Evolutionary conservation across 2,329 filamentous ascomycete genomes (phyloP).

Genomic region (Pyrenochaeta sp.): DNA sequence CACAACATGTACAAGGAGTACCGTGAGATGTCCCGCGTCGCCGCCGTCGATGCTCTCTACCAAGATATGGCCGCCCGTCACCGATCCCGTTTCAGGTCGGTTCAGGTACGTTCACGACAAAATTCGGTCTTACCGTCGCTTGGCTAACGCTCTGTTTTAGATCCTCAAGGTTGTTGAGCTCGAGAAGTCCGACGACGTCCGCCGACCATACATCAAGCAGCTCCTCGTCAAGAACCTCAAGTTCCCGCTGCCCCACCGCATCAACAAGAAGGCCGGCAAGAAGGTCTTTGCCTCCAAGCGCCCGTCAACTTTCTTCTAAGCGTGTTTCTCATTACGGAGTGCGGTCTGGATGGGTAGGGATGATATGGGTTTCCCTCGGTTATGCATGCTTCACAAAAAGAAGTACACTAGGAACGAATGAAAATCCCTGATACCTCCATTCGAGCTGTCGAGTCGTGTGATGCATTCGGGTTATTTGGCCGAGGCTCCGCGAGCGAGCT

Average conservation of each 20-base stretch:
- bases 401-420: conserved; percentile 55
- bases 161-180: conserved; percentile 98
- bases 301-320: conserved; percentile 97
- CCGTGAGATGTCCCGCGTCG: conserved; percentile 96
- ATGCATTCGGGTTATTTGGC: conserved; percentile 23
- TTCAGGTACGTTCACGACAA: conserved; percentile 76
- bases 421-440: conserved; percentile 52
- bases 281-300: conserved; percentile 94
- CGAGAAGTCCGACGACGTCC: conserved; percentile 92
- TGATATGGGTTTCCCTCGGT: conserved; percentile 51
- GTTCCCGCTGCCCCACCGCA: conserved; percentile 98
- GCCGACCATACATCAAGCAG: conserved; percentile 99
- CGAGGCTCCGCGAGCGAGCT: conserved; percentile 6
- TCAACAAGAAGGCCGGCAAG: conserved; percentile 81
- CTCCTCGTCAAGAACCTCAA: conserved; percentile 92
- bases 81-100: conserved; percentile 96
- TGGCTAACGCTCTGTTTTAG: conserved; percentile 57
- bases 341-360: conserved; percentile 50
- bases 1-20: conserved; percentile 99
- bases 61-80: conserved; percentile 99
- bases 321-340: conserved; percentile 52
- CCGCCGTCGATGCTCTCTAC: conserved; percentile 96
- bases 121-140: neutral
- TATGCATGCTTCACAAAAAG: conserved; percentile 53
- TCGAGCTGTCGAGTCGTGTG: conserved; percentile 31